Conservation (phyloP, 139 green algal species). For the Astrephomene gubernaculifera region DNA sequence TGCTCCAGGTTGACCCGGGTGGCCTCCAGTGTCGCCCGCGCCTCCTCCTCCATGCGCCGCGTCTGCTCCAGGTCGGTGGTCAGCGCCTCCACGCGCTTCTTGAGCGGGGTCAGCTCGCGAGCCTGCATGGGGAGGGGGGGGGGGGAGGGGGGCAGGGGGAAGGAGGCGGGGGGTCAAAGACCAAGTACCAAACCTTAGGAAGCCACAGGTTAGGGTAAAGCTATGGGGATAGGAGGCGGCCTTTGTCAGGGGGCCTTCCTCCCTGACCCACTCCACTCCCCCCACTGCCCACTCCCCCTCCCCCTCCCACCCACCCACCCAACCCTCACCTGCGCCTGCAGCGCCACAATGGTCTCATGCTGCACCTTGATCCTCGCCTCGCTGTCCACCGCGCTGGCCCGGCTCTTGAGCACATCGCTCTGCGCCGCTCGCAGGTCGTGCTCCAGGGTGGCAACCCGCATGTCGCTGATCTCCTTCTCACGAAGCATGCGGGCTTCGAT, state of each 20-base stretch:
- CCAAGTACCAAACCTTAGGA: no score
- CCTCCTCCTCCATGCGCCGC: constrained; percentile 3
- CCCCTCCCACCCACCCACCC: background rate
- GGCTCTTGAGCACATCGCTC: background rate
- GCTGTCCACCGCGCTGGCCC: background rate
- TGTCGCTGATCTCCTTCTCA: constrained; percentile 23
- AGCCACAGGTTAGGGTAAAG: no score
- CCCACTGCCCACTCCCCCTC: background rate
- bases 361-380: constrained; percentile 39
- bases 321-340: constrained; percentile 40
- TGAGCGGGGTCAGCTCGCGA: constrained; percentile 32
- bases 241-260: background rate
- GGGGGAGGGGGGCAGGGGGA: background rate
- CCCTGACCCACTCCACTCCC: background rate
- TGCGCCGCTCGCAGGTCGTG: constrained; percentile 23
- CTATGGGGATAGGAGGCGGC: background rate
- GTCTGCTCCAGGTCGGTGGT: background rate
- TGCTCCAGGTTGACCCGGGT: background rate
- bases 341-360: constrained; percentile 34
- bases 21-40: background rate
- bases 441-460: constrained; percentile 19
- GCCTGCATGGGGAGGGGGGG: background rate
- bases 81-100: constrained; percentile 38
- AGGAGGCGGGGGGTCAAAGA: background rate
- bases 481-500: constrained; percentile 18